Evolutionary conservation across 805 yeast genomes (phyloP).

Genomic region (Spathaspora passalidarum): DNA sequence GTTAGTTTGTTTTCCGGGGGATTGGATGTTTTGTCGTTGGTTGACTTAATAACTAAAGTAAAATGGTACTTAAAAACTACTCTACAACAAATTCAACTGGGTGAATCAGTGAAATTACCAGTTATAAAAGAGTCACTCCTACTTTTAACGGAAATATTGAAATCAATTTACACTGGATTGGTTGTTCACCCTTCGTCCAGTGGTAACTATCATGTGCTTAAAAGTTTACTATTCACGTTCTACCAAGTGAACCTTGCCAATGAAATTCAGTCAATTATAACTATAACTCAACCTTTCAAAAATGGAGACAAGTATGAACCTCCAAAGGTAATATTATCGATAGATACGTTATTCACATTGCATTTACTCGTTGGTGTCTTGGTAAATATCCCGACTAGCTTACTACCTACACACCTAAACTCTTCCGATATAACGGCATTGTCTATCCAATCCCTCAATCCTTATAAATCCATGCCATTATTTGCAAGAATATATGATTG

Average conservation of each 20-base stretch:
- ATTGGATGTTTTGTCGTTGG: neutral
- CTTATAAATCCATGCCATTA: slow-evolving; percentile 13
- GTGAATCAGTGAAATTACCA: slow-evolving; percentile 7
- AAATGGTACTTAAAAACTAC: slow-evolving; percentile 16
- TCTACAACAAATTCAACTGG: slow-evolving; percentile 11
- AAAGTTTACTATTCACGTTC: slow-evolving; percentile 21
- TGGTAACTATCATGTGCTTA: slow-evolving; percentile 17
- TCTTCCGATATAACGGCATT: slow-evolving; percentile 28
- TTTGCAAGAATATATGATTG: slow-evolving; percentile 1
- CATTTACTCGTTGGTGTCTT: slow-evolving; percentile 23
- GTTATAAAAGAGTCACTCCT: slow-evolving; percentile 25
- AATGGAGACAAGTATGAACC: slow-evolving; percentile 6
- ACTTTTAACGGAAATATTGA: slow-evolving; percentile 24
- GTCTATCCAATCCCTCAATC: slow-evolving; percentile 18
- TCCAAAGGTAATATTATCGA: slow-evolving; percentile 23
- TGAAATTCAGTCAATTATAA: slow-evolving; percentile 16
- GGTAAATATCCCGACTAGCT: slow-evolving; percentile 20
- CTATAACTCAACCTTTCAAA: slow-evolving; percentile 9
- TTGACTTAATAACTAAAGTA: slow-evolving; percentile 13
- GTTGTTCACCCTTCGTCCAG: slow-evolving; percentile 11
- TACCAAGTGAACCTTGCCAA: slow-evolving; percentile 21
- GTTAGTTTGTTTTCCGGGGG: neutral
- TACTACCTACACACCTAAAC: slow-evolving; percentile 17
- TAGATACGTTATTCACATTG: slow-evolving; percentile 24
- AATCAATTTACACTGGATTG: slow-evolving; percentile 16